Evolutionary conservation across 495 filamentous ascomycete genomes (phyloP).

Genomic region (Aspergillus heteromorphus): DNA sequence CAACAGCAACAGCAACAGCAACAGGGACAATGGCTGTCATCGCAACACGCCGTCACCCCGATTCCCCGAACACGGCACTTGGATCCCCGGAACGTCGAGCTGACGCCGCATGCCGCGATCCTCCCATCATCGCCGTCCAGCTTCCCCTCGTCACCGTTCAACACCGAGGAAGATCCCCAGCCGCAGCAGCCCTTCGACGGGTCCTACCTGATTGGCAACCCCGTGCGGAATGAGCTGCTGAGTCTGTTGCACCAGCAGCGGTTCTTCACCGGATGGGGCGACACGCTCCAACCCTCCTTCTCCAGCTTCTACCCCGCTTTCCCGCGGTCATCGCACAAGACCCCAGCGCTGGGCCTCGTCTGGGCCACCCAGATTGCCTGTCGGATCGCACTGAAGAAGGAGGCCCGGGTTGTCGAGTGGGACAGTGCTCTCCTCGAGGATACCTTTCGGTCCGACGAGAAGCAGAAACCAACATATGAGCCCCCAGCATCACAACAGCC

Average conservation of each 20-base stretch:
- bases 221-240: slow-evolving; percentile 45
- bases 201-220: slow-evolving; percentile 35
- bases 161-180: slow-evolving; percentile 30
- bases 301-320: background rate
- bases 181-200: slow-evolving; percentile 26
- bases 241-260: slow-evolving; percentile 83
- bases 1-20: slow-evolving; percentile 7
- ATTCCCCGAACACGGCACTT: slow-evolving; percentile 12
- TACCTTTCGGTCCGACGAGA: background rate
- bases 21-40: slow-evolving; percentile 4
- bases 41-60: slow-evolving; percentile 17
- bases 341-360: slow-evolving; percentile 76
- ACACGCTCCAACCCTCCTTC: slow-evolving; percentile 25
- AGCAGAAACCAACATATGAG: background rate
- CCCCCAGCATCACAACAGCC: background rate
- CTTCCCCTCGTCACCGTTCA: slow-evolving; percentile 27
- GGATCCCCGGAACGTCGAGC: slow-evolving; percentile 14
- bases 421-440: background rate
- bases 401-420: slow-evolving; percentile 15
- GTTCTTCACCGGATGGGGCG: slow-evolving; percentile 94
- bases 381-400: slow-evolving; percentile 73
- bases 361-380: slow-evolving; percentile 86
- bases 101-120: slow-evolving; percentile 14
- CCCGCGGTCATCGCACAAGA: slow-evolving; percentile 52
- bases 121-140: slow-evolving; percentile 26